phyloP scores from a whole-genome alignment of 352 stramenopile genomes.

The Globisporangium megalacanthum region DNA sequence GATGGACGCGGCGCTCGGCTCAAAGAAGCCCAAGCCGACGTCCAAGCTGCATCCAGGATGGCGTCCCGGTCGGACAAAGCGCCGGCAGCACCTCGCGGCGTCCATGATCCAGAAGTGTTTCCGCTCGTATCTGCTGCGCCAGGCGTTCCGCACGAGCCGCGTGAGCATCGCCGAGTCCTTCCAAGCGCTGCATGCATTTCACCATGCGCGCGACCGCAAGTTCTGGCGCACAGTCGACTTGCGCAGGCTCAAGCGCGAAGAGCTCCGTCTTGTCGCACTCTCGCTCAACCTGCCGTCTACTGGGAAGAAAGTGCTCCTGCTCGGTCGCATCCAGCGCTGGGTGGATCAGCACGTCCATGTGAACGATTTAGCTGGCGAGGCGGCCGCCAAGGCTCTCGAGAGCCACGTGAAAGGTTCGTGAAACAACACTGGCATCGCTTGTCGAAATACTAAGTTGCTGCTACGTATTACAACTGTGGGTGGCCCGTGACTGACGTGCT shows the following conservation, averaged over 20 bases:
- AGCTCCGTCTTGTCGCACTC: constrained; percentile 54
- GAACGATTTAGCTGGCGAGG: constrained; percentile 53
- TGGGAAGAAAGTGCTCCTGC: constrained; percentile 72
- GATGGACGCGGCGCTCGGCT: neutral
- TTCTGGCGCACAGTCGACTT: constrained; percentile 59
- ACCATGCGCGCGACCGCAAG: constrained; percentile 37
- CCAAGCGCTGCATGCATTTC: constrained; percentile 41
- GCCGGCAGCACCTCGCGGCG: constrained; percentile 38
- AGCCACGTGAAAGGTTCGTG: constrained; percentile 42
- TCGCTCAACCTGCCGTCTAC: constrained; percentile 65
- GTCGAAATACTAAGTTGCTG: neutral
- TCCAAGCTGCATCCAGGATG: constrained; percentile 60
- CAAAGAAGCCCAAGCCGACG: constrained; percentile 23
- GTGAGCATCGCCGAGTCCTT: constrained; percentile 44
- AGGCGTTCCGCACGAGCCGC: constrained; percentile 44
- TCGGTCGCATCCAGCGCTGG: constrained; percentile 71
- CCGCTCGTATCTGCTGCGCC: constrained; percentile 51
- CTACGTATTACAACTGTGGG: too few species aligned
- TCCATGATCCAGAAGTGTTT: constrained; percentile 72
- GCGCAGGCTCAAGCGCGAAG: constrained; percentile 48
- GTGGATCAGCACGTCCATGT: constrained; percentile 56
- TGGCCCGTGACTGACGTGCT: neutral
- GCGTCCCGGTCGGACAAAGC: constrained; percentile 30
- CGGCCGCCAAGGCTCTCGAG: constrained; percentile 46
- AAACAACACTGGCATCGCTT: neutral